These are phyloP conservation scores for Pisolithus albus DNA, from an alignment of 768 basidiomycete species.

Conservation along the genomic window DNA sequence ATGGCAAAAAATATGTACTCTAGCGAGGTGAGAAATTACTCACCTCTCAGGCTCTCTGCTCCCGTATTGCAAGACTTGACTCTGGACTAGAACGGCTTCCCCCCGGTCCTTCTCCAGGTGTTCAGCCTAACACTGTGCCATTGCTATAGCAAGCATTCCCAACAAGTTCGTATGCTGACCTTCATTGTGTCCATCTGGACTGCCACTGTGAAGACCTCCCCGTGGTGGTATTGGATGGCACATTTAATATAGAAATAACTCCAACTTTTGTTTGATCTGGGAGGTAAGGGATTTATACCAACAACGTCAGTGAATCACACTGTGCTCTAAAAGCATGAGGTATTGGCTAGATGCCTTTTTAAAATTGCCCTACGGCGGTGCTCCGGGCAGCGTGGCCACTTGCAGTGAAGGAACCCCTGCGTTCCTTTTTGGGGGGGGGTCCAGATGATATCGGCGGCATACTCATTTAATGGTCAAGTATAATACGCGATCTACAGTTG, in stretches of 20 bases:
- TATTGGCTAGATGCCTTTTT: not conserved
- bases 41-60: not conserved
- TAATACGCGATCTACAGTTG: not conserved
- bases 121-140: conserved; percentile 55
- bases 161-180: conserved; percentile 48
- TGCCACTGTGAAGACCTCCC: conserved; percentile 45
- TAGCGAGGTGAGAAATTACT: conserved; percentile 43
- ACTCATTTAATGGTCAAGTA: not conserved
- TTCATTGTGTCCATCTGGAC: conserved; percentile 36
- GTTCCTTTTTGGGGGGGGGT: too few relatives aligned
- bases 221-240: conserved; percentile 76
- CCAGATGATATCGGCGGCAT: too few relatives aligned
- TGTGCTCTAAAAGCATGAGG: not conserved
- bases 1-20: conserved; percentile 75
- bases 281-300: too few relatives aligned
- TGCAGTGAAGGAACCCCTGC: not conserved
- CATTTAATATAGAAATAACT: too few relatives aligned
- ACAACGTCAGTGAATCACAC: conserved; percentile 1
- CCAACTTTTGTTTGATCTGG: too few relatives aligned
- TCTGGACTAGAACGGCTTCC: conserved; percentile 65
- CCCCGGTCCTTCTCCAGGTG: conserved; percentile 51
- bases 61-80: not conserved
- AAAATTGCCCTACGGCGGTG: not conserved
- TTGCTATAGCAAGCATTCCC: conserved; percentile 53
- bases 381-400: not conserved